Evolutionary conservation across 495 filamentous ascomycete species (phyloP).

Genomic region (Opeltia flavorubescens): DNA sequence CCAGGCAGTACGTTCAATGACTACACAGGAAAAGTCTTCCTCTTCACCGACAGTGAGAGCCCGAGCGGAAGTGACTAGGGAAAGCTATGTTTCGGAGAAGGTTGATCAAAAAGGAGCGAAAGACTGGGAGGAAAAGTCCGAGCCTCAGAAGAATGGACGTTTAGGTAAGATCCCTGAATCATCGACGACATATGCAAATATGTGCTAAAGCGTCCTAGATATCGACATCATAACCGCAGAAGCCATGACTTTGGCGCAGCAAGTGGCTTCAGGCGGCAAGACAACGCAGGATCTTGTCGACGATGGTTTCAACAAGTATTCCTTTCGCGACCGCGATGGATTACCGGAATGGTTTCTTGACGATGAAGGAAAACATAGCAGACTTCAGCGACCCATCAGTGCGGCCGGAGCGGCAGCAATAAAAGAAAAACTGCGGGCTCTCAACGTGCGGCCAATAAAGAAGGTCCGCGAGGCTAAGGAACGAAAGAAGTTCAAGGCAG

Average conservation of each 20-base stretch:
- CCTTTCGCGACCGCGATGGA: constrained; percentile 82
- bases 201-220: constrained; percentile 38
- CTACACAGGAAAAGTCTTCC: too few relatives aligned
- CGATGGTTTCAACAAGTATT: constrained; percentile 82
- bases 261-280: constrained; percentile 74
- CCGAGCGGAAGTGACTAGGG: too few relatives aligned
- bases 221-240: constrained; percentile 98
- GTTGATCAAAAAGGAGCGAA: constrained; percentile 24
- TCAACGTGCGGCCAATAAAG: constrained; percentile 97
- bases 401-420: constrained; percentile 86
- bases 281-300: constrained; percentile 66
- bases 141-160: constrained; percentile 52
- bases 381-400: constrained; percentile 71
- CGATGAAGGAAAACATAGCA: constrained; percentile 74
- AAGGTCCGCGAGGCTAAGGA: constrained; percentile 95
- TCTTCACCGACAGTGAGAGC: too few relatives aligned
- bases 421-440: constrained; percentile 81
- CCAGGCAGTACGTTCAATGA: too few relatives aligned
- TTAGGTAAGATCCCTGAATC: constrained; percentile 37
- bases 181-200: background rate
- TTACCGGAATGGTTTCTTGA: constrained; percentile 98
- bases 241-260: constrained; percentile 95
- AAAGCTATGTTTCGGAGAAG: too few relatives aligned
- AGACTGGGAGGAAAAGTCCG: constrained; percentile 53
- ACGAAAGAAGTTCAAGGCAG: constrained; percentile 91